phyloP scores from a whole-genome alignment of 805 yeast genomes.

The Spencermartinsiella europaea region DNA sequence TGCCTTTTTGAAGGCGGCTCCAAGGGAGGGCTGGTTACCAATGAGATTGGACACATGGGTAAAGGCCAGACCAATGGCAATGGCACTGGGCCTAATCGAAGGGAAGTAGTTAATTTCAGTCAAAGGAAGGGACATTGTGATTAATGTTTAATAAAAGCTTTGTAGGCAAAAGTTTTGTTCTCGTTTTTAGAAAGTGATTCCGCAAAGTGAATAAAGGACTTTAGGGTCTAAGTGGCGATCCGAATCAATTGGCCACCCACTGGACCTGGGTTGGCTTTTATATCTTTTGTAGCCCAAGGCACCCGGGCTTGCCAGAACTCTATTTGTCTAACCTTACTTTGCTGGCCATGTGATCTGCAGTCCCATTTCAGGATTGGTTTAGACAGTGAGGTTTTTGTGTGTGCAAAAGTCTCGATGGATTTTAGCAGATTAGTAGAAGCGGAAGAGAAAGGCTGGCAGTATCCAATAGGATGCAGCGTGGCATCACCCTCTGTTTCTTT shows the following conservation, averaged over 20 bases:
- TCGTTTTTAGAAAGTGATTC: no score
- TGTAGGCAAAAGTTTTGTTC: no score
- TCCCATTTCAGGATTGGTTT: neutral
- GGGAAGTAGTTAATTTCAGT: constrained; percentile 10
- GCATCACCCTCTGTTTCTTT: no score
- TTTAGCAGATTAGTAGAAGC: no score
- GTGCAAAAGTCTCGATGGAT: no score
- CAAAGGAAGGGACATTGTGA: constrained; percentile 8
- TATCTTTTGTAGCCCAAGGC: neutral
- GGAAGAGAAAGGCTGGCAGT: no score
- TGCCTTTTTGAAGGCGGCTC: constrained; percentile 36
- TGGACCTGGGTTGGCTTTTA: no score
- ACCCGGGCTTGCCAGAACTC: neutral
- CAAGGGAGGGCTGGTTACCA: constrained; percentile 35
- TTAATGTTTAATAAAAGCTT: neutral
- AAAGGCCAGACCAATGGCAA: constrained; percentile 38
- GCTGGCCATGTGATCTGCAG: neutral
- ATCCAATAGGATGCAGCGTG: no score
- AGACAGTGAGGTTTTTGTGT: no score
- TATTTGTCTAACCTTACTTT: neutral
- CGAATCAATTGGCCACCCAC: neutral
- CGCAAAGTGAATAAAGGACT: no score
- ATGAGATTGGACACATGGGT: constrained; percentile 33
- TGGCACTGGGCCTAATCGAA: constrained; percentile 20
- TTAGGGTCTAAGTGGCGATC: neutral